These are phyloP conservation scores for Ophiobolus disseminans DNA, from an alignment of 2,329 filamentous ascomycete species.

Conservation along the genomic window DNA sequence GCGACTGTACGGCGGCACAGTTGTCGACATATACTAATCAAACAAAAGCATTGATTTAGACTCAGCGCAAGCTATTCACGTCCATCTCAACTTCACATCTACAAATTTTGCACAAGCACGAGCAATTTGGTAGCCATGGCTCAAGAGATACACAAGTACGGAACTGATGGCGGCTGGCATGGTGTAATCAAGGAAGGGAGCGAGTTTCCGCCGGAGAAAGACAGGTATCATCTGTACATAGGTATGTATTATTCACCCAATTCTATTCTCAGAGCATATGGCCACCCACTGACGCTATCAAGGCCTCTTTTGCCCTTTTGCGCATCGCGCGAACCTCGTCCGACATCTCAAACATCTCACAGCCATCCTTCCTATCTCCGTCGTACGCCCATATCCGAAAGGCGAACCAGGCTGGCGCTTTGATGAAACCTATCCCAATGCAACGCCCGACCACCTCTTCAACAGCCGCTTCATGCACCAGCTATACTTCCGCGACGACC, in stretches of 20 bases:
- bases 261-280: not conserved
- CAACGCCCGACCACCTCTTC: constrained; percentile 68
- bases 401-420: constrained; percentile 69
- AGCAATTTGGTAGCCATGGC: constrained; percentile 8
- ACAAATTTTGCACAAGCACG: not conserved
- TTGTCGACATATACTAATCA: too few relatives aligned
- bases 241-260: constrained; percentile 37
- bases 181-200: constrained; percentile 57
- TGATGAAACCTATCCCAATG: constrained; percentile 62
- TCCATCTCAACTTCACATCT: too few relatives aligned
- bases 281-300: not conserved
- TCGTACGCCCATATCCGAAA: constrained; percentile 72
- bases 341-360: constrained; percentile 65
- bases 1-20: too few relatives aligned
- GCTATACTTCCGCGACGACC: constrained; percentile 67
- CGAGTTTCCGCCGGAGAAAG: constrained; percentile 59
- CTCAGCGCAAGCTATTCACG: too few relatives aligned
- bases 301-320: constrained; percentile 71
- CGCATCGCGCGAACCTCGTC: constrained; percentile 66
- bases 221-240: constrained; percentile 64
- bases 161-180: constrained; percentile 59
- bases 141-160: constrained; percentile 43
- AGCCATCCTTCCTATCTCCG: constrained; percentile 61
- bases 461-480: constrained; percentile 66
- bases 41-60: too few relatives aligned